Evolutionary conservation across 2,329 filamentous ascomycete genomes (phyloP), one percentile per base, ranked within the genome.

Genomic region (Cladosporium sp.): DNA sequence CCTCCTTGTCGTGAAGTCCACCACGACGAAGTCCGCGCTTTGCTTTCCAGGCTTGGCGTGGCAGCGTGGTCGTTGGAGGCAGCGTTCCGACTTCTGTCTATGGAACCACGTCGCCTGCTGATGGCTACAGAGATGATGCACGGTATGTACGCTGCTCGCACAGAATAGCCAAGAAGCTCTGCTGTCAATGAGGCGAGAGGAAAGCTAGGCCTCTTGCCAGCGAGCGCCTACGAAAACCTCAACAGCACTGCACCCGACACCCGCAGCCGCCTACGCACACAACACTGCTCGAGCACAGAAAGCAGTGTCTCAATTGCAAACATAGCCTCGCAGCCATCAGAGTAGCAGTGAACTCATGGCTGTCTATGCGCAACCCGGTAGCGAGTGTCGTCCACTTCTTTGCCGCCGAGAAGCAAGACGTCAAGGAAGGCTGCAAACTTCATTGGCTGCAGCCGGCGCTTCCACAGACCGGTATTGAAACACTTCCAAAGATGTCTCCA

Each of bases 371-470:
- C 21, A n/a, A 47, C 11, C 26, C 6, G 18, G 28, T 7, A 54
- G 47, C 32, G 21, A 55, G 32, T 41, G 49, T 24, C 32, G 30
- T 38, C 32, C 49, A 28, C 6, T 15, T 30, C 18, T 12, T 64
- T 57, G 61, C 61, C 61, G 61, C 61, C 61, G 36, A 49, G 18
- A 44, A 64, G 61, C 36, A n/a, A 57, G 61, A 44, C 51, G 21
- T 57, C 36, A n/a, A 30, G 18, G 11, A 18, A n/a, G 24, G 24
- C 51, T 3, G 32, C 59, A n/a, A 30, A 21, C 47, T 54, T 51
- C 59, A 64, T 64, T 64, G 61, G 61, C 51, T 57, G 34, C 36
- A 12, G 21, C 34, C 61, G 61, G 61, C 61, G 61, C 61, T 64
- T 64, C 34, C 61, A 57, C 26, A 55, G 34, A 64, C 51, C 15